Evolutionary conservation across 2,329 filamentous ascomycete genomes (phyloP).

Genomic region (Aspergillus jensenii): DNA sequence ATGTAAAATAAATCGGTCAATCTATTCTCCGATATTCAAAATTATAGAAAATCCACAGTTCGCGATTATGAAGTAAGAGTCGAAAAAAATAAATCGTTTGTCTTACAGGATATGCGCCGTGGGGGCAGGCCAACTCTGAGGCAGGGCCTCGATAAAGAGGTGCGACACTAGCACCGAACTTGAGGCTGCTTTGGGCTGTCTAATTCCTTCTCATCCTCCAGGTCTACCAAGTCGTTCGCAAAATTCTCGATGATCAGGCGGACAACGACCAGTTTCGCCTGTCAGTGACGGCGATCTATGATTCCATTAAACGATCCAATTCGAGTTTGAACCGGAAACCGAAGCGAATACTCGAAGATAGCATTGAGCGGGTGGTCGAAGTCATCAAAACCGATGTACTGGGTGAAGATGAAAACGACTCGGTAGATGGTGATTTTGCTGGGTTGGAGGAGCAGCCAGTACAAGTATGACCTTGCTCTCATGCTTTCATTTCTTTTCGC

Average conservation of each 20-base stretch:
- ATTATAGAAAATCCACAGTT: constrained; percentile 19
- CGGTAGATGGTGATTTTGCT: constrained; percentile 52
- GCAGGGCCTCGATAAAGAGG: constrained; percentile 64
- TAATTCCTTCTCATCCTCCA: constrained; percentile 26
- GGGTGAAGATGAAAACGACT: constrained; percentile 54
- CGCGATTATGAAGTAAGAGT: neutral
- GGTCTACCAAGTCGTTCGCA: constrained; percentile 77
- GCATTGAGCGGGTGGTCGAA: constrained; percentile 77
- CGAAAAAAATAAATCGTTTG: neutral
- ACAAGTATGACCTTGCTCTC: constrained; percentile 23
- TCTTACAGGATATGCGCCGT: constrained; percentile 37
- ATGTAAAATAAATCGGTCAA: constrained; percentile 9
- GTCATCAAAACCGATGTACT: constrained; percentile 66
- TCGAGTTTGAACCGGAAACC: constrained; percentile 80
- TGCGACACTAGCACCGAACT: constrained; percentile 20
- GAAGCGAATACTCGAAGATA: constrained; percentile 78
- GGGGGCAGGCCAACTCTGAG: constrained; percentile 50
- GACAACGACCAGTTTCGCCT: constrained; percentile 52
- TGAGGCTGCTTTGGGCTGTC: neutral
- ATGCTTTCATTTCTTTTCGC: neutral
- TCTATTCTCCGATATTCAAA: constrained; percentile 16
- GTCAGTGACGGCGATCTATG: constrained; percentile 66
- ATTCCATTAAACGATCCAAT: constrained; percentile 80
- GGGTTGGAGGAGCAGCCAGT: constrained; percentile 42
- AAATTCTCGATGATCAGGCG: constrained; percentile 68